A percentile compares a stretch with the other conserved stretches of the same genome.
These are phyloP conservation scores for Grammothele lineata DNA, from an alignment of 768 basidiomycete genomes.

Conservation along the genomic window DNA sequence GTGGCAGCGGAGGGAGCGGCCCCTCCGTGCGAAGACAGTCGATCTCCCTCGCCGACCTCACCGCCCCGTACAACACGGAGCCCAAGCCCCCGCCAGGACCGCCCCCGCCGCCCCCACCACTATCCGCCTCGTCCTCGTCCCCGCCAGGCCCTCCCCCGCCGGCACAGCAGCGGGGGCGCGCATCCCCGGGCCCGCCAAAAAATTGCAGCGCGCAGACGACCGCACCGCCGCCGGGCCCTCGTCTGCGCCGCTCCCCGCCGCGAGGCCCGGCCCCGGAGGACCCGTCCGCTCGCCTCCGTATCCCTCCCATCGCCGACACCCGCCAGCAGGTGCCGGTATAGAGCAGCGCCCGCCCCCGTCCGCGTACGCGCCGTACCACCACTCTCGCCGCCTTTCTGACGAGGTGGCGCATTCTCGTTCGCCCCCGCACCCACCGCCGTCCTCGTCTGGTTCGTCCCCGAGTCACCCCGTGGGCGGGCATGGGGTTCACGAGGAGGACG, in stretches of 20 bases:
- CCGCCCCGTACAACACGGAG: slow-evolving; percentile 30
- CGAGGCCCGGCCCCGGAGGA: slow-evolving; percentile 22
- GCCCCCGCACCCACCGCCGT: not conserved
- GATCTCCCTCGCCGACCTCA: slow-evolving; percentile 39
- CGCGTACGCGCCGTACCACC: not conserved
- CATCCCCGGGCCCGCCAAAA: slow-evolving; percentile 49
- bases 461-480: too few species aligned
- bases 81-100: not conserved
- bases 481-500: too few species aligned
- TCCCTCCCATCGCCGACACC: slow-evolving; percentile 15
- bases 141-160: slow-evolving; percentile 11
- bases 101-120: not conserved
- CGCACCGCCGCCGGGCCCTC: slow-evolving; percentile 63
- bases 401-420: not conserved
- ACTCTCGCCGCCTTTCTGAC: too few species aligned
- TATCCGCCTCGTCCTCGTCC: too few species aligned
- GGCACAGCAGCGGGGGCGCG: not conserved
- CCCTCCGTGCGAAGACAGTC: slow-evolving; percentile 34
- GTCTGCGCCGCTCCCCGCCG: slow-evolving; percentile 54
- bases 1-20: slow-evolving; percentile 24
- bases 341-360: slow-evolving; percentile 1
- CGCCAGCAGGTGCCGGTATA: slow-evolving; percentile 14
- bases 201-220: slow-evolving; percentile 79
- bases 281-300: slow-evolving; percentile 14
- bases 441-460: slow-evolving; percentile 1